Conservation (phyloP, 2,329 filamentous ascomycete genomes). For the Myriosclerotinia scirpicola region DNA sequence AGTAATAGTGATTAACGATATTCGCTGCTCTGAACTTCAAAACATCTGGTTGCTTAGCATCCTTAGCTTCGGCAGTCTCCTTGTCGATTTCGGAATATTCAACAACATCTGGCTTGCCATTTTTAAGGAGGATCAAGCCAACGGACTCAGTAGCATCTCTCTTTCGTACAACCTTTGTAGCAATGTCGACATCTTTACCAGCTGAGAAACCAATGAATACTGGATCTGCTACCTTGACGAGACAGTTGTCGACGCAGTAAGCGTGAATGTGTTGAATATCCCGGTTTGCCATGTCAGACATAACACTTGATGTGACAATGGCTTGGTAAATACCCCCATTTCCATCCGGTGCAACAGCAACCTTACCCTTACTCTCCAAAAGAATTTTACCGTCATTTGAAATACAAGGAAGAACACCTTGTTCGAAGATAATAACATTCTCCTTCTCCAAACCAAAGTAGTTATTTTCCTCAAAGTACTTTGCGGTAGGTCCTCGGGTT, state of each 20-base stretch:
- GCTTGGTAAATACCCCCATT: conserved; percentile 97
- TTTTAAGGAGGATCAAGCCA: conserved; percentile 90
- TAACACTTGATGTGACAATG: conserved; percentile 74
- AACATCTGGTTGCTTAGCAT: conserved; percentile 74
- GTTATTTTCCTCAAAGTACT: conserved; percentile 84
- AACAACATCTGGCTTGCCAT: conserved; percentile 93
- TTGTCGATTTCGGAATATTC: conserved; percentile 97
- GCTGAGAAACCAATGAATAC: conserved; percentile 93
- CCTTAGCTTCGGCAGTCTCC: conserved; percentile 83
- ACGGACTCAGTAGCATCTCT: conserved; percentile 95
- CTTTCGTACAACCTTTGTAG: conserved; percentile 99
- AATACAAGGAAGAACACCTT: conserved; percentile 94
- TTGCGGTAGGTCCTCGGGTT: conserved; percentile 85
- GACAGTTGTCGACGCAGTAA: conserved; percentile 98
- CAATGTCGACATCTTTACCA: conserved; percentile 85
- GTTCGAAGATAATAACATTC: conserved; percentile 92
- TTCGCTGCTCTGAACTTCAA: conserved; percentile 97
- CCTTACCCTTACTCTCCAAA: conserved; percentile 83
- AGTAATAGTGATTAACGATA: conserved; percentile 99
- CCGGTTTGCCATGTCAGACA: conserved; percentile 83
- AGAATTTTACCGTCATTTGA: conserved; percentile 98
- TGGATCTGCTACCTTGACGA: conserved; percentile 98
- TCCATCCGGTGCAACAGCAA: conserved; percentile 93
- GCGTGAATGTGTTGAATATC: conserved; percentile 94
- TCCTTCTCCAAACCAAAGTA: conserved; percentile 87